Percentiles rank a stretch among this genome's conserved stretches.
Conservation (phyloP, 2,329 filamentous ascomycete species). For the Ophiobolus disseminans region DNA sequence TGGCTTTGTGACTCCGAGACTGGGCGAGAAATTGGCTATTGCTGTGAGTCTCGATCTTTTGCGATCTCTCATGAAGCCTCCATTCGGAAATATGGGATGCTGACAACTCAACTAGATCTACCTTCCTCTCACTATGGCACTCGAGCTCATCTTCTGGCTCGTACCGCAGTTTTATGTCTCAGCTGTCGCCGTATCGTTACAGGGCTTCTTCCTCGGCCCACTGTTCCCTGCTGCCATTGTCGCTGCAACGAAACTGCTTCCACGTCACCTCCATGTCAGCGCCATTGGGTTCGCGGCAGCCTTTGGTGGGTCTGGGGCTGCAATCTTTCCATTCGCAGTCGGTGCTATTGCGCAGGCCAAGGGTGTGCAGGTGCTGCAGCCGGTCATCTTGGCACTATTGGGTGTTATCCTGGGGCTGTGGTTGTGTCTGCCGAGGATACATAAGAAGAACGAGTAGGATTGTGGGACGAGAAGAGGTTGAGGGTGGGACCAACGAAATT, state of each 20-base stretch:
- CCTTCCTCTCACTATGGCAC: constrained; percentile 66
- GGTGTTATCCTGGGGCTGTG: constrained; percentile 60
- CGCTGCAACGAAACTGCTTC: constrained; percentile 75
- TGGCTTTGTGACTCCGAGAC: constrained; percentile 75
- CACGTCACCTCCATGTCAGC: constrained; percentile 75
- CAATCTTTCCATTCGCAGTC: constrained; percentile 69
- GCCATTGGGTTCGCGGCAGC: constrained; percentile 82
- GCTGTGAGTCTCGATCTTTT: constrained; percentile 43
- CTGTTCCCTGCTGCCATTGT: constrained; percentile 79
- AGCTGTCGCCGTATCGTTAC: constrained; percentile 71
- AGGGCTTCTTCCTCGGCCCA: constrained; percentile 82
- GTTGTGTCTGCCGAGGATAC: constrained; percentile 57
- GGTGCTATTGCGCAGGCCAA: constrained; percentile 71
- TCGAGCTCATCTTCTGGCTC: constrained; percentile 81
- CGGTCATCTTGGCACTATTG: constrained; percentile 63
- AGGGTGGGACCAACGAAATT: not conserved
- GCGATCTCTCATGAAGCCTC: not conserved
- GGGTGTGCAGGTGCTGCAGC: constrained; percentile 67
- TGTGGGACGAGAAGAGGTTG: not conserved
- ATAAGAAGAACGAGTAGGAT: constrained; percentile 50
- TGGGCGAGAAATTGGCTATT: constrained; percentile 72
- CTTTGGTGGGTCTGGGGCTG: constrained; percentile 76
- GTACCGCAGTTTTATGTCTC: constrained; percentile 78
- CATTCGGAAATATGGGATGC: not conserved
- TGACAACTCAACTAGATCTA: constrained; percentile 59